Percentiles rank a stretch among this genome's conserved stretches.
Evolutionary conservation across 2,329 filamentous ascomycete species (phyloP).

Genomic region (Chaetomium globosum): DNA sequence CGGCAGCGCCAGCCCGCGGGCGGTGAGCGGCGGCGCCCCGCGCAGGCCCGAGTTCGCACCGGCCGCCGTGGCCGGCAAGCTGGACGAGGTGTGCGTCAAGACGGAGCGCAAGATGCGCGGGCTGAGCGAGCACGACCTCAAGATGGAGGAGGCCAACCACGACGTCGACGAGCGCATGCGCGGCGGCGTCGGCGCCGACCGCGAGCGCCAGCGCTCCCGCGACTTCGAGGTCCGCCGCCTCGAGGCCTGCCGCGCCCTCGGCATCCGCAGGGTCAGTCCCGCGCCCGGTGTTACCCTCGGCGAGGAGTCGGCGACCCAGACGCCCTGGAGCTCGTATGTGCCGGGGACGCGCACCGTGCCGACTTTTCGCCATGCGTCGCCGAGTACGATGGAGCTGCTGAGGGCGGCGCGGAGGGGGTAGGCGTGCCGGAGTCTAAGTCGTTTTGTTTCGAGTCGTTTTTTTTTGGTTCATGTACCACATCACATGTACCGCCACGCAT

Average conservation of each 20-base stretch:
- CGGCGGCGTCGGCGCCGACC: constrained; percentile 44
- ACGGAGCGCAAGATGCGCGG: constrained; percentile 52
- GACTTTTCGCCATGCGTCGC: constrained; percentile 27
- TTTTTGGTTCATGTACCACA: background rate
- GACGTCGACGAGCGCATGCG: constrained; percentile 50
- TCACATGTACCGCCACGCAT: background rate
- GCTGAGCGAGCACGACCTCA: constrained; percentile 46
- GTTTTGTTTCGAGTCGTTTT: too few species aligned
- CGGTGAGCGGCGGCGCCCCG: constrained; percentile 25
- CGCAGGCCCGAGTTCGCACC: constrained; percentile 43
- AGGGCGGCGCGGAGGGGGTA: constrained; percentile 31
- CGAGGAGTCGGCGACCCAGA: constrained; percentile 24
- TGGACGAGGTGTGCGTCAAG: constrained; percentile 54
- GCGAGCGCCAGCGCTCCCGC: constrained; percentile 54
- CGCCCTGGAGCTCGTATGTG: constrained; percentile 27
- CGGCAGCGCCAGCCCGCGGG: constrained; percentile 52
- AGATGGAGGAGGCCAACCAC: constrained; percentile 48
- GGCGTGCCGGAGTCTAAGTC: background rate
- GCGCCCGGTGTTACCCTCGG: constrained; percentile 28
- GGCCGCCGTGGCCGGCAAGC: constrained; percentile 46
- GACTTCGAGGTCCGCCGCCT: constrained; percentile 54
- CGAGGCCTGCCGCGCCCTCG: constrained; percentile 50
- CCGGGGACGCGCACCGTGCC: constrained; percentile 26
- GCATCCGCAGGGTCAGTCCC: constrained; percentile 30
- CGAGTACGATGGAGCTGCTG: constrained; percentile 29